A percentile compares a stretch with the other conserved stretches of the same genome.
Conservation (phyloP, 179 eudicot genomes). For the Actinidia arguta region DNA sequence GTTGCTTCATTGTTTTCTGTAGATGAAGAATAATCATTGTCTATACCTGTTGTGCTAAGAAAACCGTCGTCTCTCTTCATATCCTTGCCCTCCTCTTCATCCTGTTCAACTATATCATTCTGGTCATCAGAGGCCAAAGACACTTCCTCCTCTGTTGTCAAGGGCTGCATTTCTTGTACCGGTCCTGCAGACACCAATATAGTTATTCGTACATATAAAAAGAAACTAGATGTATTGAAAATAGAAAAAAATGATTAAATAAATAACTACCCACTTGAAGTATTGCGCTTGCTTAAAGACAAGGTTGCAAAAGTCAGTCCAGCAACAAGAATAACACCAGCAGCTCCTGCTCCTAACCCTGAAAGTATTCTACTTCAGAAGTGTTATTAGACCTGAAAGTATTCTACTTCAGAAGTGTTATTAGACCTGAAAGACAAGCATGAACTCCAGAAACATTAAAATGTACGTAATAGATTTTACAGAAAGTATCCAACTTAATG, state of each 20-base stretch:
- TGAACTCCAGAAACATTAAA: conserved; percentile 26
- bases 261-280: conserved; percentile 58
- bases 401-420: conserved; percentile 70
- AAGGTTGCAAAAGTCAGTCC: conserved; percentile 82
- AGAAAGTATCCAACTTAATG: neutral
- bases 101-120: conserved; percentile 39
- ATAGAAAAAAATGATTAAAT: neutral
- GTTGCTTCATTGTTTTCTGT: conserved; percentile 40
- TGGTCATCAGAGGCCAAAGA: conserved; percentile 52
- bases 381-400: conserved; percentile 49
- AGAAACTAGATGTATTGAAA: neutral
- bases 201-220: neutral
- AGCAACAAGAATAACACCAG: conserved; percentile 75
- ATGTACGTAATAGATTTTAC: neutral
- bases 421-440: conserved; percentile 34
- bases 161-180: conserved; percentile 59
- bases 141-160: conserved; percentile 67
- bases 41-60: conserved; percentile 37
- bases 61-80: conserved; percentile 23
- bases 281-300: conserved; percentile 61
- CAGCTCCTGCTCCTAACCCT: conserved; percentile 88
- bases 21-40: conserved; percentile 41
- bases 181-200: conserved; percentile 48
- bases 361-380: conserved; percentile 74
- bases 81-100: conserved; percentile 35